Evolutionary conservation across 495 filamentous ascomycete species (phyloP), one percentile per base, ranked within the genome.

Genomic region (Tuber aestivum): DNA sequence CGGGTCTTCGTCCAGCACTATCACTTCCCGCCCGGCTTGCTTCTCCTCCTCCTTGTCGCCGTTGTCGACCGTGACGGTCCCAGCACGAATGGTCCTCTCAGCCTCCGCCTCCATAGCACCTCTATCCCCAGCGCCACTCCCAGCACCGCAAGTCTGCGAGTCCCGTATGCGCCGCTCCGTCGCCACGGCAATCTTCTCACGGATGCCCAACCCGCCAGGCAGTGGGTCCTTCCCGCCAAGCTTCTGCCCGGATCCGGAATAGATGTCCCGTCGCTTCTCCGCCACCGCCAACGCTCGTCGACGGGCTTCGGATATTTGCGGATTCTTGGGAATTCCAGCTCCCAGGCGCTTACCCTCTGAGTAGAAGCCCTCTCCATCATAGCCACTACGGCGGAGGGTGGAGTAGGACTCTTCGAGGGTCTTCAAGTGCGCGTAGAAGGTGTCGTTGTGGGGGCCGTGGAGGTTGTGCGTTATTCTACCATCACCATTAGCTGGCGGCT

Each of bases 331-430:
- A 35, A 44, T 75, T 41, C 77, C 77, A 42, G 44, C 92, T 65
- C 95, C 94, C 0, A 97, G 87, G 42, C 88, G 88, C 41, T 89
- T 89, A 9, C 95, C 94, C 69, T 90, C 83, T 0, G 90, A 90
- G 21, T 96, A 86, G 86, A 97, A 97, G 12, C 93, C 92, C 84
- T 97, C 94, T 38, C 95, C 95, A 18, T 92, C 97, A 82, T 96
- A 97, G 37, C 95, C 95, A 83, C 94, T 94, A 70, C 87, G 82
- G 27, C 88, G 78, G 14, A 97, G 87, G 37, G 89, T 87, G 76
- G 93, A 88, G 79, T 96, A 90, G 81, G 97, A 94, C 72, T 94
- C 91, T 40, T 94, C 90, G 12, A 97, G 89, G 77, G 96, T 90
- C 75, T 97, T 91, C 92, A 94, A 97, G 32, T 97, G 85, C 6